Evolutionary conservation across 2,329 filamentous ascomycete species (phyloP), one percentile per base, ranked within the genome.

Genomic region (Hypoxylon sp.): DNA sequence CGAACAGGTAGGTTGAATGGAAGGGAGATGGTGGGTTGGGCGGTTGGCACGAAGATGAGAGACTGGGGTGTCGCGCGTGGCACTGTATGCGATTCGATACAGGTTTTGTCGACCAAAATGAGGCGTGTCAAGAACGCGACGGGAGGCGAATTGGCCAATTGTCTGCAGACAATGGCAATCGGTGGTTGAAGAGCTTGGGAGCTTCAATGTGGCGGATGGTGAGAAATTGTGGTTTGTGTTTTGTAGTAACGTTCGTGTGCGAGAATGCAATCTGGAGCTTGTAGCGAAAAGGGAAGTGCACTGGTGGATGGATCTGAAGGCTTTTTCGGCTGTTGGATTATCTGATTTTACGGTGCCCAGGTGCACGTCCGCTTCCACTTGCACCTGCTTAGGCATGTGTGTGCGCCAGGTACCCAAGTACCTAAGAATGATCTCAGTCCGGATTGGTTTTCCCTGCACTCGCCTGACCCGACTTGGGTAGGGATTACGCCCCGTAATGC

Each of bases 131-230:
- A 64, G 35, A 70, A 71, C 73, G 74, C 74, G 74, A 71, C 68
- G 56, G 54, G 56, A 68, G 74, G 60, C 68, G 71, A 72, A 76
- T 71, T 73, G 72, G 69, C 75, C 75, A 75, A 76, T 77, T 77
- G 74, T 70, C 69, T 69, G 54, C 6, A 60, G 73, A 74, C 73
- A 76, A 77, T 70, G 69, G 73, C 70, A 71, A 71, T 67, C 70
- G 69, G 62, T 67, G 51, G 63, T 37, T 37, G 27, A 61, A 53
- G 25, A 44, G 27, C 50, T 22, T 17, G 61, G 56, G 55, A 57
- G 54, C 66, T 72, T 72, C 65, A 59, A 48, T 71, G 54, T 55
- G 42, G 51, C 46, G 22, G 48, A 51, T 37, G 62, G 49, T 56
- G 31, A 50, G 62, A 44, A 62, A 30, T 59, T 62, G 46, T 61